phyloP scores from a whole-genome alignment of 768 basidiomycete species.

The Cyathus striatus region DNA sequence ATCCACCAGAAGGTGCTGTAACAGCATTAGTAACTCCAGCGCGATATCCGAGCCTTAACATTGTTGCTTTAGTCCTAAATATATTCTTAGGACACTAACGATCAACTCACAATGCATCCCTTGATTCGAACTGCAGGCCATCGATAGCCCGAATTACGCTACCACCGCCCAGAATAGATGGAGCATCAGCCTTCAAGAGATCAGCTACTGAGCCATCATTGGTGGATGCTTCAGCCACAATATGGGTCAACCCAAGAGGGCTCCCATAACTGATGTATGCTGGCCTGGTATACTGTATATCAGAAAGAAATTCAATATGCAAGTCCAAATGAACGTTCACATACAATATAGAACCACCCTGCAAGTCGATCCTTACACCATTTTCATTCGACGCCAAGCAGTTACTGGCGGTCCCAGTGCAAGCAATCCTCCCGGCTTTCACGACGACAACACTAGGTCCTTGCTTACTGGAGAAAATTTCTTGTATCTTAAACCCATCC shows the following conservation, averaged over 20 bases:
- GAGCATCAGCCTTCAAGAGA: constrained; percentile 33
- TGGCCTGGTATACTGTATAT: constrained; percentile 38
- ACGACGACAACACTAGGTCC: constrained; percentile 41
- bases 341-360: constrained; percentile 61
- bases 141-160: constrained; percentile 56
- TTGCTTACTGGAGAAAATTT: constrained; percentile 18
- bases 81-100: too few relatives aligned
- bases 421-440: constrained; percentile 46
- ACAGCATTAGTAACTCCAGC: constrained; percentile 61
- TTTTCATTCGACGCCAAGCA: constrained; percentile 14
- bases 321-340: constrained; percentile 29
- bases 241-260: constrained; percentile 60
- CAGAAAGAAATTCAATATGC: too few relatives aligned
- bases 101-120: constrained; percentile 39
- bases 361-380: constrained; percentile 46
- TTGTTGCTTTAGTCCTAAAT: too few relatives aligned
- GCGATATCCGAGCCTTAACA: constrained; percentile 53
- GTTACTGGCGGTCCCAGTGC: constrained; percentile 32
- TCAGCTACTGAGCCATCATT: constrained; percentile 54
- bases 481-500: constrained; percentile 20
- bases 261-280: constrained; percentile 63
- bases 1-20: constrained; percentile 46
- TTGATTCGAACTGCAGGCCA: constrained; percentile 64
- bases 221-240: constrained; percentile 50
- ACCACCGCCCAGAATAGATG: constrained; percentile 36